These are phyloP conservation scores for Mycena kentingensis DNA, from an alignment of 768 basidiomycete genomes.

Conservation along the genomic window DNA sequence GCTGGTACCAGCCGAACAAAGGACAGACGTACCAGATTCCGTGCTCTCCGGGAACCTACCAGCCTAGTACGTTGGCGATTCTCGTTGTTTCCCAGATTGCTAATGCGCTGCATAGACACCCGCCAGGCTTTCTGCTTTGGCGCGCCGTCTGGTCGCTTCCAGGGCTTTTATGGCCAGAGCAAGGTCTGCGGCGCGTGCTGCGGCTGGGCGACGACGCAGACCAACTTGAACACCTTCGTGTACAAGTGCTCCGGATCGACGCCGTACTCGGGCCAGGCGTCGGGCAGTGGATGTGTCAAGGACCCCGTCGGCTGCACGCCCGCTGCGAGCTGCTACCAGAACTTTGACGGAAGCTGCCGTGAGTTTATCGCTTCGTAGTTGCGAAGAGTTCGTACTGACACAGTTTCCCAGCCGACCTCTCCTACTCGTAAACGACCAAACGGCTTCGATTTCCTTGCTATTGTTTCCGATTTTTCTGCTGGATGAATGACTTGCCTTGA, in stretches of 20 bases:
- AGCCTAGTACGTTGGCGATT: constrained; percentile 7
- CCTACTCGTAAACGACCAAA: not conserved
- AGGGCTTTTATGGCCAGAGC: constrained; percentile 2
- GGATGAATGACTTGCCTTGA: no score
- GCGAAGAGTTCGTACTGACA: not conserved
- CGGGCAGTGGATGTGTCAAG: constrained; percentile 10
- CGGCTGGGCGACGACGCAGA: constrained; percentile 4
- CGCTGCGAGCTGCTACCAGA: constrained; percentile 4
- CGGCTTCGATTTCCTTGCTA: not conserved
- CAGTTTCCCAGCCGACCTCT: not conserved
- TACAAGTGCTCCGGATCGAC: constrained; percentile 11
- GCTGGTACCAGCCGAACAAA: not conserved
- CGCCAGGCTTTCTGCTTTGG: constrained; percentile 1
- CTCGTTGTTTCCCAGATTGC: not conserved
- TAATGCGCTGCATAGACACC: not conserved
- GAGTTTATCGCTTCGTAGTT: not conserved
- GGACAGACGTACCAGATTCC: not conserved
- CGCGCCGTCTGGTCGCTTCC: constrained; percentile 8
- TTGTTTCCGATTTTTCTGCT: not conserved
- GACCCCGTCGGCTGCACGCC: not conserved
- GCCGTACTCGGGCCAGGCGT: not conserved
- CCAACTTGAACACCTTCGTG: constrained; percentile 4
- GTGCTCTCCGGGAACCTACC: constrained; percentile 1
- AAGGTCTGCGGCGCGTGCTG: constrained; percentile 10
- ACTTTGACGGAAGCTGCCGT: constrained; percentile 7